Conservation (phyloP, 2,329 filamentous ascomycete genomes). For the Trichoderma hamatum region DNA sequence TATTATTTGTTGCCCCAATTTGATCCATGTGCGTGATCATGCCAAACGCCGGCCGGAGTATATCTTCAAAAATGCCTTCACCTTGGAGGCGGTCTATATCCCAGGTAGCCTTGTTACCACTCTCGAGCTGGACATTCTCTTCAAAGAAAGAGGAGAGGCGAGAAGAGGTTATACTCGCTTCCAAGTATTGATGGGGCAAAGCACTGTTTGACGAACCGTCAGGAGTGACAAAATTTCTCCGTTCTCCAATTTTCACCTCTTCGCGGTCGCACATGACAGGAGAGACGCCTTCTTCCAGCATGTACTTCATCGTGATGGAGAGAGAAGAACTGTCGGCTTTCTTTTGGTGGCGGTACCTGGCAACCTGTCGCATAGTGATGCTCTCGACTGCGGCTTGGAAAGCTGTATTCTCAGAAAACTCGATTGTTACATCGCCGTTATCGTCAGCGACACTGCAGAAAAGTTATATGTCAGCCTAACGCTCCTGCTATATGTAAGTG, state of each 20-base stretch:
- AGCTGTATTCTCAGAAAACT: not conserved
- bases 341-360: constrained; percentile 7
- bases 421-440: not conserved
- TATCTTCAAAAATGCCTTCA: constrained; percentile 32
- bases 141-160: constrained; percentile 30
- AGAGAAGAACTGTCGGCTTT: not conserved
- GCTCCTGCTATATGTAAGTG: not conserved
- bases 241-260: not conserved
- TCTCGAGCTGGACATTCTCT: constrained; percentile 35
- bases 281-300: not conserved
- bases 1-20: constrained; percentile 37
- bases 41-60: constrained; percentile 36
- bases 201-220: not conserved
- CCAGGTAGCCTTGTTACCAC: constrained; percentile 37
- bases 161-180: constrained; percentile 36
- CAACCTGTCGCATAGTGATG: constrained; percentile 23
- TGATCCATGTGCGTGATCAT: constrained; percentile 41
- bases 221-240: constrained; percentile 7
- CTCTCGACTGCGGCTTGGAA: not conserved
- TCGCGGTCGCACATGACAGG: constrained; percentile 8
- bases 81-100: constrained; percentile 31
- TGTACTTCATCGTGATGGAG: not conserved
- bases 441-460: not conserved
- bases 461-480: not conserved
- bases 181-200: constrained; percentile 34